A percentile compares a stretch with the other conserved stretches of the same genome.
These are phyloP conservation scores for Microcyclospora pomicola DNA, from an alignment of 2,329 filamentous ascomycete genomes.

Conservation along the genomic window DNA sequence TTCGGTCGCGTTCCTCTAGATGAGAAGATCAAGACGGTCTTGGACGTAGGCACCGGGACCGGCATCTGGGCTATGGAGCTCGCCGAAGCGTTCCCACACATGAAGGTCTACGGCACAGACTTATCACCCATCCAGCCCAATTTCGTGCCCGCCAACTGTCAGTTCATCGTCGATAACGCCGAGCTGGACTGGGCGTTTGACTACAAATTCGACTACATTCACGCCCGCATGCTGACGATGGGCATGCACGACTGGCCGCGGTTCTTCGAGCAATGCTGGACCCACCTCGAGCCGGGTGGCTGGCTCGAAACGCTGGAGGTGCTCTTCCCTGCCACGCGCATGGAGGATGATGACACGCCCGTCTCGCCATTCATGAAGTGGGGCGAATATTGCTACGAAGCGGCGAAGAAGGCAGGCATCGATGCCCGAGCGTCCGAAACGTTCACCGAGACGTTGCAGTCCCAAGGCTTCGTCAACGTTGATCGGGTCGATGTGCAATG, in stretches of 20 bases:
- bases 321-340: conserved; percentile 1
- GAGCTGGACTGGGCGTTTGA: conserved; percentile 24
- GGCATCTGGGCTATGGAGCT: conserved; percentile 25
- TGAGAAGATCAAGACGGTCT: conserved; percentile 9
- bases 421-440: conserved; percentile 1
- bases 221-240: conserved; percentile 30
- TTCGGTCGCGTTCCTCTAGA: conserved; percentile 12
- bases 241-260: conserved; percentile 31
- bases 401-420: conserved; percentile 2
- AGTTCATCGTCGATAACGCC: conserved; percentile 9
- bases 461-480: conserved; percentile 30
- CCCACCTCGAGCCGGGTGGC: conserved; percentile 8
- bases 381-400: conserved; percentile 3
- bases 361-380: not conserved
- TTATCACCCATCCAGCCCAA: conserved; percentile 20
- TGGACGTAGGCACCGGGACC: conserved; percentile 37
- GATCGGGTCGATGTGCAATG: conserved; percentile 24
- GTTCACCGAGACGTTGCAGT: conserved; percentile 3
- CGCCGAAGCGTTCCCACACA: conserved; percentile 10
- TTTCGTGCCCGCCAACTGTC: conserved; percentile 9
- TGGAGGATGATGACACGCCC: conserved; percentile 1
- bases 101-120: conserved; percentile 22
- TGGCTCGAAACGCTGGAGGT: conserved; percentile 6
- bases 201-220: conserved; percentile 27
- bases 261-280: conserved; percentile 5